Evolutionary conservation across 305 asterid species (phyloP), one percentile per base, ranked within the genome.

Genomic region (Solanum hybrid): DNA sequence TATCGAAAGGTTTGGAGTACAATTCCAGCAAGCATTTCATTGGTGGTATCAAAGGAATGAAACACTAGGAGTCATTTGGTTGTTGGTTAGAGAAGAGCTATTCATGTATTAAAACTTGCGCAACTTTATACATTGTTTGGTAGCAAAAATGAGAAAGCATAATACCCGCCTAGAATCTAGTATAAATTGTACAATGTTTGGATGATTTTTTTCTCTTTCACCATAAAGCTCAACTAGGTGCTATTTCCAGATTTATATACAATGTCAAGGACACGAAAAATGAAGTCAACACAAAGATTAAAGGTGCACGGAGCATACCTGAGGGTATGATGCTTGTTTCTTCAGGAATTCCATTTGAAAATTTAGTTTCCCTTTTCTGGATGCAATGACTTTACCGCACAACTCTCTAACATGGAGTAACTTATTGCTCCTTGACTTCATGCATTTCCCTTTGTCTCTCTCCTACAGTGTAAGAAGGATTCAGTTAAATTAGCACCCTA

Each of bases 381-480:
- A 92, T 90, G 90, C 65, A 32, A 94, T 93, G 78, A 93, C 89
- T 89, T 94, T 94, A 36, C 98, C 99, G 79, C 92, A 93, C 89
- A 97, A 90, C 94, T 97, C 99, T 86, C 99, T 93, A 12, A 93
- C 92, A 86, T 91, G 95, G 89, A 97, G 96, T 32, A 97, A 94
- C 92, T 93, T 92, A 81, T 75, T 32, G 37, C 90, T 93, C 84
- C 92, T 91, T 81, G 91, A 79, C 90, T 75, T 93, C 70, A 39
- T 89, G 37, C 89, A 86, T 88, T 81, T 93, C 34, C 89, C 75
- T 77, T 41, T 17, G 84, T 76, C 87, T 75, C 89, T 92, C 77
- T 24, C 94, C 98, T 96, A 93, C 78, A 91, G 78, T 85, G 79
- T 77, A 87, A 76, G 89, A 78, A 86, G 38, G 72, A 82, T 82